Conservation (phyloP, 1,139 yeast species). For the Sugiyamaella grinbergsii region DNA sequence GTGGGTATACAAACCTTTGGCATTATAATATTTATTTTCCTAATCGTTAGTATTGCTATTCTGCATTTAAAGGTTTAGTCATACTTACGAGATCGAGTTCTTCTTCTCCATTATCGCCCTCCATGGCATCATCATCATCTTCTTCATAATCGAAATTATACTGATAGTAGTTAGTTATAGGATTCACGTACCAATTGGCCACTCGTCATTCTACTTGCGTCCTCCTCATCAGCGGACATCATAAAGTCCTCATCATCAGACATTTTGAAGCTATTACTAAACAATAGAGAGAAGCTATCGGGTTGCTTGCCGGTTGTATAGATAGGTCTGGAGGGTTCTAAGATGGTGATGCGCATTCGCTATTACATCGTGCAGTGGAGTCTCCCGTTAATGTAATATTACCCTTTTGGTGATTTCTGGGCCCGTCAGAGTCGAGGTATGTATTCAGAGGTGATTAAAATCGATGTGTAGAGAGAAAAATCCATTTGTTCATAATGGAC, state of each 20-base stretch:
- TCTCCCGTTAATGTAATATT: neutral
- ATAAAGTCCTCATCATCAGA: conserved; percentile 58
- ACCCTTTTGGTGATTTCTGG: no score
- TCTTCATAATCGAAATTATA: conserved; percentile 69
- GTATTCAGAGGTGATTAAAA: no score
- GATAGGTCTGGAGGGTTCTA: no score
- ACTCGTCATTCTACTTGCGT: conserved; percentile 33
- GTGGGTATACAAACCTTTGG: conserved; percentile 45
- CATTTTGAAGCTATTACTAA: conserved; percentile 40
- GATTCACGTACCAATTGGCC: no score
- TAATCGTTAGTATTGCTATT: conserved; percentile 3
- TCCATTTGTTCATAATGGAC: no score
- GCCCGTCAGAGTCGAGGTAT: no score
- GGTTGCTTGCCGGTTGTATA: no score
- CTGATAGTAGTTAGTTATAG: conserved; percentile 30
- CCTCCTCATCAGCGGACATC: conserved; percentile 56
- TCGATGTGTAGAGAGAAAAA: no score
- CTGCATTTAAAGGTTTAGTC: no score
- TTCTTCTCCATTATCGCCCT: conserved; percentile 40
- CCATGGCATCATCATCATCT: conserved; percentile 49
- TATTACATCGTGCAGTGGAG: no score
- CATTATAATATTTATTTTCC: conserved; percentile 62
- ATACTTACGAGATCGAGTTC: conserved; percentile 35
- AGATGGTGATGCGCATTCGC: no score
- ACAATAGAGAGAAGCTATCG: neutral